These are phyloP conservation scores for Colletotrichum gloeosporioides DNA, from an alignment of 2,329 filamentous ascomycete species.

Conservation along the genomic window DNA sequence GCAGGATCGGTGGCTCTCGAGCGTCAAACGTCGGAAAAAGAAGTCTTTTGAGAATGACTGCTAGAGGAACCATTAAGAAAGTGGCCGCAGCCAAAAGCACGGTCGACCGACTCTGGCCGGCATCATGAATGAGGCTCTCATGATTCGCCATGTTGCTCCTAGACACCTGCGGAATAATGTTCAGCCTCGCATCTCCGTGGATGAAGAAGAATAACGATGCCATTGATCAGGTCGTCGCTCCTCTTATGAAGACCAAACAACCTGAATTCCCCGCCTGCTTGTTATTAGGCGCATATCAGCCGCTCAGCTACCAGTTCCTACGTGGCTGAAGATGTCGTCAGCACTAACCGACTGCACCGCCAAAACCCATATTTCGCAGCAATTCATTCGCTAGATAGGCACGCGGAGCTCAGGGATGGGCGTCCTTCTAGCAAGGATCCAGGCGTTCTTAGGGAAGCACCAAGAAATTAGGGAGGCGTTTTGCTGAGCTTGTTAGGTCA, in stretches of 20 bases:
- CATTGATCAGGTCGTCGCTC: not conserved
- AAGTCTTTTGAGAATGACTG: not conserved
- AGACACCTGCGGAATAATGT: not conserved
- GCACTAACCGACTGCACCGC: not conserved
- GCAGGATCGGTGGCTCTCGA: slow-evolving; percentile 47
- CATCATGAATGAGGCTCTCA: not conserved
- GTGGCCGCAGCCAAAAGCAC: not conserved
- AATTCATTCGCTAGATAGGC: not conserved
- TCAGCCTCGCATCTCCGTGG: not conserved
- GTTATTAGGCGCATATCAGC: not conserved
- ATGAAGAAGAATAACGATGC: not conserved
- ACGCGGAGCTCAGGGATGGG: not conserved
- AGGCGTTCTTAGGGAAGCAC: not conserved
- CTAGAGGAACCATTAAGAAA: not conserved
- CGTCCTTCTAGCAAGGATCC: not conserved
- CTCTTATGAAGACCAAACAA: not conserved
- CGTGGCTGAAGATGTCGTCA: not conserved
- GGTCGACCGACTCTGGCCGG: not conserved
- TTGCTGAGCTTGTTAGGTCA: not conserved
- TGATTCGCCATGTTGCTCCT: not conserved
- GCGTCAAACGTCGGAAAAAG: slow-evolving; percentile 27
- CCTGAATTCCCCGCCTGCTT: not conserved
- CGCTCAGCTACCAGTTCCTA: not conserved
- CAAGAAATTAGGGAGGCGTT: not conserved
- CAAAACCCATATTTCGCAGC: not conserved